Conservation (phyloP, 2,329 filamentous ascomycete genomes). For the Monilinia laxa region DNA sequence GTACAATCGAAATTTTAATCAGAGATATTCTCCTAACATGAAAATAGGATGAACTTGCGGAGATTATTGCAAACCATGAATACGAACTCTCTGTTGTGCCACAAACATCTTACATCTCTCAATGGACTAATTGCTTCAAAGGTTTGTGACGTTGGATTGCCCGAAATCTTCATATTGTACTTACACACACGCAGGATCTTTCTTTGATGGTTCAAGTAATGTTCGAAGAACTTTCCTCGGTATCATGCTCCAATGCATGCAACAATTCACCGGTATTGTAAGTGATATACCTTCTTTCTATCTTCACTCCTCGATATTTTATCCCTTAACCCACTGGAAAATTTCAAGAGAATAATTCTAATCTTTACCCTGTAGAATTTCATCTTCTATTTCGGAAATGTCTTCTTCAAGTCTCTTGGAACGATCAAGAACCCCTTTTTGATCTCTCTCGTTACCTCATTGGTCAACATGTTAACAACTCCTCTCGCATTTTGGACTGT, state of each 20-base stretch:
- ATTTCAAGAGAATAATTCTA: neutral
- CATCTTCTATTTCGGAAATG: slow-evolving; percentile 84
- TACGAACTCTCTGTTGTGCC: slow-evolving; percentile 74
- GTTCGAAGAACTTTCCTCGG: slow-evolving; percentile 69
- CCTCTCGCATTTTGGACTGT: slow-evolving; percentile 88
- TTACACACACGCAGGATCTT: slow-evolving; percentile 45
- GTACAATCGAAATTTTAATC: neutral
- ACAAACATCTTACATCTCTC: slow-evolving; percentile 60
- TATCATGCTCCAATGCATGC: slow-evolving; percentile 76
- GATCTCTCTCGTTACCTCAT: slow-evolving; percentile 80
- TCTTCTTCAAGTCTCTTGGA: slow-evolving; percentile 77
- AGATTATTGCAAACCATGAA: slow-evolving; percentile 87
- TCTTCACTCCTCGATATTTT: neutral
- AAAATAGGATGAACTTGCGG: slow-evolving; percentile 62
- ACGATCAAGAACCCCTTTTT: slow-evolving; percentile 77
- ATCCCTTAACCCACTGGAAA: neutral
- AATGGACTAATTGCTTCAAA: slow-evolving; percentile 68
- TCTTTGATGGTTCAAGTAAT: slow-evolving; percentile 45
- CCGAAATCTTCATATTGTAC: slow-evolving; percentile 73
- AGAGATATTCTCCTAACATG: neutral
- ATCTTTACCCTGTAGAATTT: slow-evolving; percentile 57
- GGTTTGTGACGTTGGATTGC: slow-evolving; percentile 61
- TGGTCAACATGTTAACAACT: slow-evolving; percentile 84
- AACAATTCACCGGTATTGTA: slow-evolving; percentile 68
- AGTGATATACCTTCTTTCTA: neutral